Base-by-base conservation (phyloP, 768 basidiomycete genomes). In the Mycena filopes region DNA sequence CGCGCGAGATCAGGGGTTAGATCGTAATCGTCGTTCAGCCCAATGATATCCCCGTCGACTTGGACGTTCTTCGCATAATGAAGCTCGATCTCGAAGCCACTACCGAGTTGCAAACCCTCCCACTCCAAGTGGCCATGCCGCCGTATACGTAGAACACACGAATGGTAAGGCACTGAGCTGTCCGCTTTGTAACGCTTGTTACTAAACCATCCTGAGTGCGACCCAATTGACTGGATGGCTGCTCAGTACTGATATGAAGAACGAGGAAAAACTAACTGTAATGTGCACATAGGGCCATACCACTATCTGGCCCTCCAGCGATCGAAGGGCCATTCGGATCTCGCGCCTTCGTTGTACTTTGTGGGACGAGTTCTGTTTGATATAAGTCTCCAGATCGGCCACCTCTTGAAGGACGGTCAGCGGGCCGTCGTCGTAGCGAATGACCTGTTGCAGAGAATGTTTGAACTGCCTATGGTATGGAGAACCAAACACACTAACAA, bases 391-490 rank as follows among this genome's bases (percentile, higher is more conserved):
- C 6, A 93, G 74, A n/a, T 89, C 83, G 0, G 77, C 66, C 0
- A 84, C 63, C 29, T 82, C 79, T n/a, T 72, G 78, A 21, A 92
- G 73, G 6, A 87, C 81, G 6, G 78, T 75, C 50, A 81, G 74
- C 11, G 80, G 82, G 2, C 89, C 89, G 64, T 88, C 82, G 67
- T 92, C 91, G 67, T 90, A 92, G 10, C 84, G 86, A 21, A 94
- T 82, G 53, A 91, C 86, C 89, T 90, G 40, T 36, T 64, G 58
- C n/a, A 45, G 16, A 55, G 23, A 47, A 11, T 10, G 36, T 36
- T 10, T 61, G 65, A 59, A n/a, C n/a, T n/a, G n/a, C n/a, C n/a
- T n/a, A n/a, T n/a, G n/a, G n/a, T n/a, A n/a, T n/a, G n/a, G n/a
- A n/a, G 12, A 5, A 53, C 61, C 40, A 31, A 63, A 1, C 25